Evolutionary conservation across 257 asterid species (phyloP), one percentile per base, ranked within the genome.

Genomic region (Echites panduratus): DNA sequence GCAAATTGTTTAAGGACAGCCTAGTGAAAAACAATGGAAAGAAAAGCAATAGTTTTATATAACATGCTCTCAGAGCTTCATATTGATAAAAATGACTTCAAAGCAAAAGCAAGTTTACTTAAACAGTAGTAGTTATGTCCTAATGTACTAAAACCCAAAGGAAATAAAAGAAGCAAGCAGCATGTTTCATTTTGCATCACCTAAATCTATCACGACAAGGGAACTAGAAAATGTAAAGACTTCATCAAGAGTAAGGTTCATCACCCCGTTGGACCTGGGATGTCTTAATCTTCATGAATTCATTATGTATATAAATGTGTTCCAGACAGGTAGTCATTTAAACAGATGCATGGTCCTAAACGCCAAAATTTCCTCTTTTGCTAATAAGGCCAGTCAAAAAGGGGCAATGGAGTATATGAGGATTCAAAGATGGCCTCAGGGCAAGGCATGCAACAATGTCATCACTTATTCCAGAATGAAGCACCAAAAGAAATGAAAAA

Each of bases 1-100:
- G 76, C 65, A 79, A 87, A 87, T 78, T 87, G 93, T 62, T 87
- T 86, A 78, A 87, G 75, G 64, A 90, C 93, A 58, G 92, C 93
- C 95, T 90, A 67, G 10, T 35, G 59, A 48, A 76, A 77, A 73
- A 5, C 56, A 54, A 62, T 10, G 70, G 22, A 71, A 71, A 70
- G 53, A 72, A 47, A 26, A 19, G 64, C 38, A 69, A 54, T 3
- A 65, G 12, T 26, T 5, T 14, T 19, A 22, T 47, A 9, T 6
- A 32, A 26, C 35, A 22, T 26, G 48, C 64, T 52, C 13, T 3
- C n/a, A 5, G 29, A 11, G 26, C 27, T 9, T 35, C 49, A 19
- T 35, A 17, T 29, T 38, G 9, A 16, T 22, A 75, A 44, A 6
- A 24, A 32, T 50, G 19, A 17, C 19, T 7, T 38, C 17, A 27